A percentile compares a stretch with the other conserved stretches of the same genome.
Conservation (phyloP, 345 rosid species). For the Eucalyptus guilfoylei region DNA sequence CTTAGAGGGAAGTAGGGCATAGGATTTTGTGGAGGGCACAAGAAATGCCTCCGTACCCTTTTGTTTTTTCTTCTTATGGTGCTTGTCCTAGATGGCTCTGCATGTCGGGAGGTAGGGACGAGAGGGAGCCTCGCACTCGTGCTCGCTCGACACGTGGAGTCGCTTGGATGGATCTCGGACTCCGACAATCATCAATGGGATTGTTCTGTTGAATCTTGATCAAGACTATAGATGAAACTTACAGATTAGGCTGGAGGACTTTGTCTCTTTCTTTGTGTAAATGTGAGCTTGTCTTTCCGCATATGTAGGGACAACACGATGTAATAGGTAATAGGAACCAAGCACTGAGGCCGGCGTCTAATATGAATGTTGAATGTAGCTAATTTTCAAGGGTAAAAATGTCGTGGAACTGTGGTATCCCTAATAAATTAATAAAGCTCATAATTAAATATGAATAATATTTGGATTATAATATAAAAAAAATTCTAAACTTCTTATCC, state of each 20-base stretch:
- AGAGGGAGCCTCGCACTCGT: background rate
- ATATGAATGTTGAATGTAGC: background rate
- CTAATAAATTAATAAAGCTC: too few species aligned
- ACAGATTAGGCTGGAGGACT: background rate
- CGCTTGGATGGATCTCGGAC: background rate
- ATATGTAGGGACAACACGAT: background rate
- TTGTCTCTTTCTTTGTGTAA: background rate
- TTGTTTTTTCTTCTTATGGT: background rate
- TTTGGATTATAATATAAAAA: too few species aligned
- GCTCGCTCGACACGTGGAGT: background rate
- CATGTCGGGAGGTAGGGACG: background rate
- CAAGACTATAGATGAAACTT: background rate
- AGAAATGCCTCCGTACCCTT: background rate
- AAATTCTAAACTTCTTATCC: too few species aligned
- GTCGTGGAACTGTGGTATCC: background rate
- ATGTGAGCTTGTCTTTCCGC: background rate
- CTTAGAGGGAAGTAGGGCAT: background rate
- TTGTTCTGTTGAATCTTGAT: background rate
- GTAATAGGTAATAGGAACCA: background rate
- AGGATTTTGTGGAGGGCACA: background rate
- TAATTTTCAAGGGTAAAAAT: background rate
- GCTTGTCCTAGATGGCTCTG: background rate
- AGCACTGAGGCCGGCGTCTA: background rate
- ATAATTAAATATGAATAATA: too few species aligned
- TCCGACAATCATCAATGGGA: background rate